These are phyloP conservation scores for Coniferiporia sulphurascens DNA, from an alignment of 1,284 basidiomycete genomes.

Conservation along the genomic window DNA sequence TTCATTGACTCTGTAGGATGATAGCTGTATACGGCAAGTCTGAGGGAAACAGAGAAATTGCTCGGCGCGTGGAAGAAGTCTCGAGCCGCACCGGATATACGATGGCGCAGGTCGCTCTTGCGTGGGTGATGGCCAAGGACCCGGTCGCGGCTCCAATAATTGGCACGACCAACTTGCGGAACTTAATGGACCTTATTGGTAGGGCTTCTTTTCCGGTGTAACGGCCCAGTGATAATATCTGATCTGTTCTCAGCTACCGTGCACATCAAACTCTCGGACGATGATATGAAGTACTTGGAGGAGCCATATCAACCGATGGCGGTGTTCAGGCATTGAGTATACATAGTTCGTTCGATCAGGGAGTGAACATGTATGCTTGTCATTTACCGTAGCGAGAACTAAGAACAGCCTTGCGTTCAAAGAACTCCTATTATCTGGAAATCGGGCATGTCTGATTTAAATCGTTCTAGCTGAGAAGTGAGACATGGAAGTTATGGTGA, in stretches of 20 bases:
- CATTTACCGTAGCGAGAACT: too few relatives aligned
- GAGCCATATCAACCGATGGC: conserved; percentile 26
- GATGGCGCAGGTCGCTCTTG: conserved; percentile 36
- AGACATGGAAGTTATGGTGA: too few relatives aligned
- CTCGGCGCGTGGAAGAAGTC: too few relatives aligned
- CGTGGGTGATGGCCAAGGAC: conserved; percentile 32
- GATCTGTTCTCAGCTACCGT: conserved; percentile 29
- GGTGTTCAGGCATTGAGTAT: background rate
- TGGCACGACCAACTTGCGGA: conserved; percentile 44
- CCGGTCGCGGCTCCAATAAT: conserved; percentile 48
- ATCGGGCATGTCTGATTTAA: too few relatives aligned
- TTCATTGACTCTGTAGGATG: too few relatives aligned
- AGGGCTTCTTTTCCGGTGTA: conserved; percentile 1
- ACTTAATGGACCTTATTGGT: conserved; percentile 47
- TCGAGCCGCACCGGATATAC: conserved; percentile 20
- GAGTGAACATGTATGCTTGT: too few relatives aligned
- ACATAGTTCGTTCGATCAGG: background rate
- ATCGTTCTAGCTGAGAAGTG: too few relatives aligned
- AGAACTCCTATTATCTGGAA: too few relatives aligned
- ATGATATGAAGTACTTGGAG: conserved; percentile 45
- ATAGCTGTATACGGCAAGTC: too few relatives aligned
- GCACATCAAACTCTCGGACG: conserved; percentile 41
- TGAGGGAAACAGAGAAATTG: too few relatives aligned
- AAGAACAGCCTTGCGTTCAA: too few relatives aligned
- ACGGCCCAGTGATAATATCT: background rate